These are phyloP conservation scores for Cordyceps farinosa DNA, from an alignment of 2,329 filamentous ascomycete species.

Conservation along the genomic window DNA sequence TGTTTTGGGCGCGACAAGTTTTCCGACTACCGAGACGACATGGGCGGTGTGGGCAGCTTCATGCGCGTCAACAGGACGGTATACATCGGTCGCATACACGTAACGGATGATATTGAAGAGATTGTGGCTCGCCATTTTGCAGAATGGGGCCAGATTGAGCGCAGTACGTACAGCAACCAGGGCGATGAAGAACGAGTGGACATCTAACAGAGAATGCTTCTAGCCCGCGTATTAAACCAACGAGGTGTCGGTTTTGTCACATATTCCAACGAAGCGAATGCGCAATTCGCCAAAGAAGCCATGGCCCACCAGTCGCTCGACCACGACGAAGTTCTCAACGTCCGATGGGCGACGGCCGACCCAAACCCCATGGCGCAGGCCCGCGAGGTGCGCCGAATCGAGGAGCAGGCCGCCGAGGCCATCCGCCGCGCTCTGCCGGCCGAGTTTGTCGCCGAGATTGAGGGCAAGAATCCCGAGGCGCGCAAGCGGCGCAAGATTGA, in stretches of 20 bases:
- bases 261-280: constrained; percentile 84
- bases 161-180: constrained; percentile 43
- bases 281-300: constrained; percentile 87
- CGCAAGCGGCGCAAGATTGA: constrained; percentile 86
- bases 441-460: constrained; percentile 88
- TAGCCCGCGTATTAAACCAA: constrained; percentile 75
- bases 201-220: background rate
- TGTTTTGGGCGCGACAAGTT: constrained; percentile 88
- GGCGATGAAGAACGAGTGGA: background rate
- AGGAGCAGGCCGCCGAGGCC: constrained; percentile 95
- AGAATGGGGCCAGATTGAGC: constrained; percentile 92
- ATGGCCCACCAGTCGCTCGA: constrained; percentile 95
- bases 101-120: constrained; percentile 95
- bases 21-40: constrained; percentile 90
- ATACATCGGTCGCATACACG: constrained; percentile 90
- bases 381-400: constrained; percentile 79
- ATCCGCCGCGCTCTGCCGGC: constrained; percentile 83
- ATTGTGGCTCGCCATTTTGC: constrained; percentile 91
- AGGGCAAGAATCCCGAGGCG: constrained; percentile 83
- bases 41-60: constrained; percentile 95
- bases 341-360: constrained; percentile 94
- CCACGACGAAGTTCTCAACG: constrained; percentile 88
- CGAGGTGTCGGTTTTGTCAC: constrained; percentile 94
- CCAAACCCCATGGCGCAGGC: constrained; percentile 95
- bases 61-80: constrained; percentile 91